Evolutionary conservation across 495 filamentous ascomycete species (phyloP).

Genomic region (Penicillium lagena): DNA sequence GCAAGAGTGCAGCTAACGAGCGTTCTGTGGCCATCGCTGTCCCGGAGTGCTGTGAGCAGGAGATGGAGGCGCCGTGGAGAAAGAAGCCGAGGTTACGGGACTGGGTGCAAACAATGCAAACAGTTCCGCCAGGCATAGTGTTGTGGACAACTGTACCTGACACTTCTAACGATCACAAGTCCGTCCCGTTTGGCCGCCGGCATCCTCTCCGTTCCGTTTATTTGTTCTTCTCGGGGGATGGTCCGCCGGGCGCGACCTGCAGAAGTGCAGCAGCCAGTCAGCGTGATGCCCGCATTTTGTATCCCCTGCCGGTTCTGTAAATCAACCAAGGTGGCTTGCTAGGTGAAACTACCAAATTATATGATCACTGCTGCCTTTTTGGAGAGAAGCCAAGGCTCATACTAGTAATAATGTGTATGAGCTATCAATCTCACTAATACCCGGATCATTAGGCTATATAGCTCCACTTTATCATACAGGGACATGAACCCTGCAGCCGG

Average conservation of each 20-base stretch:
- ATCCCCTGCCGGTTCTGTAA: no score
- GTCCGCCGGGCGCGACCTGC: background rate
- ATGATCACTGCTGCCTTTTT: no score
- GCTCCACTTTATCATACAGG: background rate
- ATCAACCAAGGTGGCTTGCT: background rate
- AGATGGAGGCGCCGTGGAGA: constrained; percentile 22
- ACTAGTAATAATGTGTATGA: no score
- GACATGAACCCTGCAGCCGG: background rate
- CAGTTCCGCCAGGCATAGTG: background rate
- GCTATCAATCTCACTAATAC: background rate
- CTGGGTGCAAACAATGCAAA: constrained; percentile 35
- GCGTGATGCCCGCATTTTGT: constrained; percentile 1
- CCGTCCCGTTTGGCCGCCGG: no score
- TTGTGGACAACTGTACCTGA: no score
- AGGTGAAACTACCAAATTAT: background rate
- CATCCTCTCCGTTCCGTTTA: no score
- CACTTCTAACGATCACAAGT: no score
- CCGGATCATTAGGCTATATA: constrained; percentile 7
- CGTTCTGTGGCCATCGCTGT: constrained; percentile 40
- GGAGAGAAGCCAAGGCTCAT: no score
- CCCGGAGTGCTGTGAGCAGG: constrained; percentile 11
- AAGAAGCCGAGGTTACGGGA: constrained; percentile 36
- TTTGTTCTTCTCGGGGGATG: background rate
- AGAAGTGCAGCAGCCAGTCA: constrained; percentile 1
- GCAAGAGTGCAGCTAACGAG: constrained; percentile 45